Percentiles rank a stretch among this genome's conserved stretches.
phyloP scores from a whole-genome alignment of 2,329 filamentous ascomycete species.

The Lasiodiplodia citricola region DNA sequence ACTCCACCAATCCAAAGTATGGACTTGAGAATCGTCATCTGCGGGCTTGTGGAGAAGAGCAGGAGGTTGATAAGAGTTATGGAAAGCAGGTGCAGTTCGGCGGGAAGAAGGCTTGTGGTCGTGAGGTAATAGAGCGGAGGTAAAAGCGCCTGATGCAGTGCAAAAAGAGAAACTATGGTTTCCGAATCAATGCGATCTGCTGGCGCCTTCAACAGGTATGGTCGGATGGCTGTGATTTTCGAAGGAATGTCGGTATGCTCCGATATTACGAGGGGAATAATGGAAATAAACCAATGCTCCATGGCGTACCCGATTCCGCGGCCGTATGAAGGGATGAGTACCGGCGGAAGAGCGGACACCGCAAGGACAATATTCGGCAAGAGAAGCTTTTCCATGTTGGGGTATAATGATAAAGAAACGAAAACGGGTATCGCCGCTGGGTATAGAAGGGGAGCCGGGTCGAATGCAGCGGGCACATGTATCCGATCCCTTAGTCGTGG shows the following conservation, averaged over 20 bases:
- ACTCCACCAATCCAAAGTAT: conserved; percentile 69
- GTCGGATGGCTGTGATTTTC: conserved; percentile 39
- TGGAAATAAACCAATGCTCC: conserved; percentile 80
- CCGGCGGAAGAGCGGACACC: conserved; percentile 75
- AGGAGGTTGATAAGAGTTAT: conserved; percentile 81
- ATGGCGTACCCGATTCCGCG: conserved; percentile 64
- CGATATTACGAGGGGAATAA: conserved; percentile 67
- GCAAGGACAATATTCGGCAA: conserved; percentile 83
- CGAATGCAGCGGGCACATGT: conserved; percentile 77
- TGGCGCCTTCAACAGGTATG: conserved; percentile 43
- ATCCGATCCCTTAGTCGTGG: conserved; percentile 50
- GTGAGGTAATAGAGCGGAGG: conserved; percentile 78
- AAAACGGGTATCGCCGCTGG: conserved; percentile 77
- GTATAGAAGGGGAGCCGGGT: conserved; percentile 90
- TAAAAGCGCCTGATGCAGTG: conserved; percentile 80
- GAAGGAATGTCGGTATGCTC: conserved; percentile 50
- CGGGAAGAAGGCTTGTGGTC: conserved; percentile 83
- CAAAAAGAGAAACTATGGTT: conserved; percentile 71
- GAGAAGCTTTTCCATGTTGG: conserved; percentile 65
- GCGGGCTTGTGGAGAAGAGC: conserved; percentile 71
- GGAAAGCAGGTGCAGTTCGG: conserved; percentile 88
- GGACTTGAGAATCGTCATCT: conserved; percentile 50
- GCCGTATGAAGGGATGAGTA: conserved; percentile 70
- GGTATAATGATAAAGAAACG: conserved; percentile 75
- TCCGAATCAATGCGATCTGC: conserved; percentile 58